A percentile compares a stretch with the other conserved stretches of the same genome.
phyloP scores from a whole-genome alignment of 345 rosid genomes.

The Moringa oleifera region DNA sequence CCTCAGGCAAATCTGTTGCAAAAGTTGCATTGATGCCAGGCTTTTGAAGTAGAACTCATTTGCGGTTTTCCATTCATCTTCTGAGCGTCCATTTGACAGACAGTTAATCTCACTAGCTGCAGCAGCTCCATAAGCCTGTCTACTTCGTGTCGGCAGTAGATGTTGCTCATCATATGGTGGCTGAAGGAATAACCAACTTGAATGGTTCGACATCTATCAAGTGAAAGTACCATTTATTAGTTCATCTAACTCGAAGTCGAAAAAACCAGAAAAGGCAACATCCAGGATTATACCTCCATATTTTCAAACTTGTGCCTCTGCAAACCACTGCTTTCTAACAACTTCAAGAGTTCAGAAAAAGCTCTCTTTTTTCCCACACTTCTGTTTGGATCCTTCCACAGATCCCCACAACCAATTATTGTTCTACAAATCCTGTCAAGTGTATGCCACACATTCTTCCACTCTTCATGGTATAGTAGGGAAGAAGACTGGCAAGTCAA shows the following conservation, averaged over 20 bases:
- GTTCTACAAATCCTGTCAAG: constrained; percentile 45
- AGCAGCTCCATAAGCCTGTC: constrained; percentile 25
- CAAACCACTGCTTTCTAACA: constrained; percentile 71
- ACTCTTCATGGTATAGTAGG: constrained; percentile 36
- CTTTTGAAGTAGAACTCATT: constrained; percentile 83
- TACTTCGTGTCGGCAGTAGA: constrained; percentile 40
- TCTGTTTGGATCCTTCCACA: constrained; percentile 62
- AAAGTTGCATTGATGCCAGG: constrained; percentile 61
- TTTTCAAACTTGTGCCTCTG: constrained; percentile 63
- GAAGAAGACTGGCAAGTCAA: constrained; percentile 22
- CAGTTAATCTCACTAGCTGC: constrained; percentile 23
- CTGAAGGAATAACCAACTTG: constrained; percentile 56
- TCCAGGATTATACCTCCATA: constrained; percentile 41
- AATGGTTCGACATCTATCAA: constrained; percentile 48
- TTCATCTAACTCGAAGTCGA: not conserved
- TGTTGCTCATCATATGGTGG: constrained; percentile 63
- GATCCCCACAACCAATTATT: constrained; percentile 44
- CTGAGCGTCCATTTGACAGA: constrained; percentile 23
- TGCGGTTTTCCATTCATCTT: constrained; percentile 52
- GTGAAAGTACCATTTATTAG: constrained; percentile 16
- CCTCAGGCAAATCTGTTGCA: constrained; percentile 55
- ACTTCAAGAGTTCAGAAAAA: constrained; percentile 61
- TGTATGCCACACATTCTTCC: constrained; percentile 45
- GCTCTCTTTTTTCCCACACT: constrained; percentile 62
- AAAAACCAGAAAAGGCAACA: constrained; percentile 12